A percentile compares a stretch with the other conserved stretches of the same genome.
Evolutionary conservation across 345 rosid species (phyloP).

Genomic region (Corymbia maculata): DNA sequence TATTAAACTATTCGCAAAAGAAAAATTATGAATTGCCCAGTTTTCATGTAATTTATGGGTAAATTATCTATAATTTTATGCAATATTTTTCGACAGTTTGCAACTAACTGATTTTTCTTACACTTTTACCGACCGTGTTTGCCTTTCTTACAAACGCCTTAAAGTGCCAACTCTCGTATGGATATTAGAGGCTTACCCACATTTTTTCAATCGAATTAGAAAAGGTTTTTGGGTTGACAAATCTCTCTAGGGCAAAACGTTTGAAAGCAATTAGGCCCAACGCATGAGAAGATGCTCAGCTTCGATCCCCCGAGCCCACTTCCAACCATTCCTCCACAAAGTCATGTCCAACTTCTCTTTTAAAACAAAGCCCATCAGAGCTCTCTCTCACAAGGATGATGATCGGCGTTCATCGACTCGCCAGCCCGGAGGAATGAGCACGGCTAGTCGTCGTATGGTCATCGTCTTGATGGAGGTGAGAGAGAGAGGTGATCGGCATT

Average conservation of each 20-base stretch:
- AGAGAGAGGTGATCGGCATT: neutral
- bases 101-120: neutral
- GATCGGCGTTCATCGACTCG: neutral
- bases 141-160: neutral
- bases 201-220: neutral
- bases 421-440: neutral
- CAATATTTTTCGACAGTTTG: neutral
- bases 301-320: neutral
- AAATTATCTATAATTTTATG: neutral
- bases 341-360: neutral
- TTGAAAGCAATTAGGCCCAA: neutral
- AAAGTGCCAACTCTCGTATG: neutral
- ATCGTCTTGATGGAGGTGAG: neutral
- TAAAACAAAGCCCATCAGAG: neutral
- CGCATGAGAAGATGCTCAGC: neutral
- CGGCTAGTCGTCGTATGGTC: neutral
- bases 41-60: neutral
- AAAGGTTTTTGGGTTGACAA: neutral
- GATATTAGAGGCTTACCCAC: too few relatives aligned
- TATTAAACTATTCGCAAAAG: neutral
- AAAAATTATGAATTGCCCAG: neutral
- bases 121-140: neutral
- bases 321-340: neutral
- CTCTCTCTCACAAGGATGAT: neutral
- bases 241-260: neutral